Percentiles rank a stretch among this genome's conserved stretches.
Conservation (phyloP, 176 grass and related monocot species). For the Tillandsia fasciculata region DNA sequence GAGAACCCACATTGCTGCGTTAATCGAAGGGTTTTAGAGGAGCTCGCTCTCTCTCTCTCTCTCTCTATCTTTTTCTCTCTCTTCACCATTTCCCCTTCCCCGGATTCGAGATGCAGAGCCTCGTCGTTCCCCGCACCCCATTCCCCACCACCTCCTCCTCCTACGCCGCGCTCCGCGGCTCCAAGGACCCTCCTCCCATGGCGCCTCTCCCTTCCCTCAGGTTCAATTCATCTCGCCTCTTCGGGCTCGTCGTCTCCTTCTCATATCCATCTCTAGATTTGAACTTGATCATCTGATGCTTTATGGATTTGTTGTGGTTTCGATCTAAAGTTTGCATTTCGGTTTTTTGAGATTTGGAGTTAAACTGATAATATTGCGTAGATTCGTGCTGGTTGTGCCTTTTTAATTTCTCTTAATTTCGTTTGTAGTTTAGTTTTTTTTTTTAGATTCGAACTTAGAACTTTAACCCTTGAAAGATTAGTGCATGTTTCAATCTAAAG, state of each 20-base stretch:
- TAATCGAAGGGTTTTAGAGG: no score
- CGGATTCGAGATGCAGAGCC: neutral
- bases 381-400: neutral
- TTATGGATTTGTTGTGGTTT: no score
- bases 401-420: neutral
- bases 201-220: no score
- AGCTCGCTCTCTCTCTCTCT: no score
- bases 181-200: neutral
- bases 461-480: neutral
- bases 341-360: neutral
- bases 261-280: no score
- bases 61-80: neutral
- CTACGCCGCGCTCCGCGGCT: neutral
- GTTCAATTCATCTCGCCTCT: neutral
- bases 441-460: neutral
- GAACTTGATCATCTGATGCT: no score
- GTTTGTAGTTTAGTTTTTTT: neutral
- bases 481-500: neutral
- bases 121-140: neutral
- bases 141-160: neutral
- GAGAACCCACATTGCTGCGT: no score
- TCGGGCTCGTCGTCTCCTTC: neutral
- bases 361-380: neutral
- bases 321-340: neutral
- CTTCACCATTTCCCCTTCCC: neutral